Base-by-base conservation (phyloP, 31 red algal genomes). In the Endocladia muricata region DNA sequence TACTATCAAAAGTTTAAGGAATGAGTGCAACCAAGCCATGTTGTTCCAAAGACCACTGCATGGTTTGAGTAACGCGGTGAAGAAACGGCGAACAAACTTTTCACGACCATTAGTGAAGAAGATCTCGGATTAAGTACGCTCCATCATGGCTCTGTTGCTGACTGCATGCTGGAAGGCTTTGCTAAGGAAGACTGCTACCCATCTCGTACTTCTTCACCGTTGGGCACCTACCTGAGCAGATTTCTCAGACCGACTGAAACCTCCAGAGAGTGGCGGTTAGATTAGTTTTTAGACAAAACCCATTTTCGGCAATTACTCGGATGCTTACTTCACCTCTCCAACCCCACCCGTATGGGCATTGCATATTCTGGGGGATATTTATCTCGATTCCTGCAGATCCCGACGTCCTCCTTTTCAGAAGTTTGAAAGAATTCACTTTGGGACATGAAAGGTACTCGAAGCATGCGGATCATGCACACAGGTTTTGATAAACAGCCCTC, bases 261-360 rank as follows among this genome's bases (percentile, higher is more conserved):
- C 6, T 73, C 22, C 34, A 17, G 0, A 33, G 69, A 73, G 25
- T 3, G 69, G 69, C 22, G 36, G 39, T 22, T 21, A 26, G 1
- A 69, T 7, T 17, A 7, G 15, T 55, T 71, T 21, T 4, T 28
- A 3, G 59, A 68, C 60, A 43, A 21, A 19, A 77, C 62, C 0
- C 74, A 56, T 7, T 77, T 39, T 35, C 56, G 38, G 35, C 1
- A 77, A 38, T 37, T 77, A 22, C 25, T 77, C 36, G 57, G 60
- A 11, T 64, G 52, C 62, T 37, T 77, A n/a, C 74, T 77, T 0
- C 41, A 77, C 42, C 63, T 77, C 7, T 67, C 57, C 19, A 77
- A 37, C 41, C 66, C 62, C 0, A 77, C 62, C 23, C 74, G 74
- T 34, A 11, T 58, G 36, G 57, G 1, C 1, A 77, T 77, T 67